Base-by-base conservation (phyloP, 371 early-diverging fungal species). In the Rhizopus microsporus region DNA sequence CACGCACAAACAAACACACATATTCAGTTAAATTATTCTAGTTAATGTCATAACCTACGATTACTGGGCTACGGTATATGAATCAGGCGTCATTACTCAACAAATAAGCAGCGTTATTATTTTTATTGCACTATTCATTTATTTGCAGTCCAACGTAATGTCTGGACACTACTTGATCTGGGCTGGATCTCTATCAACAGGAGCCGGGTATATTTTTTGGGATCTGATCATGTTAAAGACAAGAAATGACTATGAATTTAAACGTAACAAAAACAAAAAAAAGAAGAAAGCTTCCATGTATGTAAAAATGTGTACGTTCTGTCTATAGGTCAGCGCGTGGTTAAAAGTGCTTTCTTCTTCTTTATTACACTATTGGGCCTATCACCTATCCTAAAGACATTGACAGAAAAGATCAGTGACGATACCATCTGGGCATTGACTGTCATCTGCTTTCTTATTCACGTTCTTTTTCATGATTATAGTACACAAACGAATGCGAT, bases 391-490 rank as follows among this genome's bases (percentile, higher is more conserved):
- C 75, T 97, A 59, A 88, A 88, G 60, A 98, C 96, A 2, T 73
- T 98, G 58, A 98, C 98, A 1, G 82, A 87, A 57, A 92, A 92
- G 60, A 96, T 86, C 6, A 92, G 92, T 51, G 83, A 83, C 54
- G 99, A 98, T 69, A 91, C 97, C 0, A 95, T 98, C 30, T 98
- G 93, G 91, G 95, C 97, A 0, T 68, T 97, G 59, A 88, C 94
- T 0, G 87, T 87, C 3, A 76, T 89, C 7, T 77, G 94, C 49
- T 92, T 98, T 61, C 66, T 92, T 4, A 87, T 84, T 29, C 95
- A 96, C 69, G 64, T 95, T 35, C 72, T 93, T 4, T 95, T 95
- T 58, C 92, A 94, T 64, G 95, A 97, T 70, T 98, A 95, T 71
- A 82, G 85, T 31, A 71, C 86, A 5, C 46, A 72, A 52, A 47